A percentile compares a stretch with the other conserved stretches of the same genome.
phyloP scores from a whole-genome alignment of 2,329 filamentous ascomycete genomes.

The Claviceps maximensis region DNA sequence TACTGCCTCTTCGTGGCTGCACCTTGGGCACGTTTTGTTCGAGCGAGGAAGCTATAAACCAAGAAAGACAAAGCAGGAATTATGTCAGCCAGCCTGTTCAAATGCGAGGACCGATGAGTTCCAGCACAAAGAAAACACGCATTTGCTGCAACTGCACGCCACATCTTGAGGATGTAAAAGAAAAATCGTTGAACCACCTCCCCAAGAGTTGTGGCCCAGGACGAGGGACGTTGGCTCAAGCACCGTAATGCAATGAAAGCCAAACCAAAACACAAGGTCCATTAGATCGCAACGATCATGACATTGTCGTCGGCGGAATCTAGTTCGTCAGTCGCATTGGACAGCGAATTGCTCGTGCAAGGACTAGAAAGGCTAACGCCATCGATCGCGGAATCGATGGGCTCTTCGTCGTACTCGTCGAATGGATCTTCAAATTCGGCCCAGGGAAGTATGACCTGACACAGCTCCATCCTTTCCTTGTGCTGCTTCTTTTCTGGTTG shows the following conservation, averaged over 20 bases:
- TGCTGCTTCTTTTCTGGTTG: constrained; percentile 3
- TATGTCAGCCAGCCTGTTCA: constrained; percentile 30
- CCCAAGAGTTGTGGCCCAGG: not conserved
- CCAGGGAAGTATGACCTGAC: constrained; percentile 15
- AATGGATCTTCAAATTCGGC: constrained; percentile 18
- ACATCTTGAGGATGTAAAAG: not conserved
- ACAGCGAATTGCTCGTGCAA: constrained; percentile 5
- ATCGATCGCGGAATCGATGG: constrained; percentile 11
- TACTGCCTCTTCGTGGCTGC: constrained; percentile 78
- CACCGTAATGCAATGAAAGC: not conserved
- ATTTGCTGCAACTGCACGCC: constrained; percentile 8
- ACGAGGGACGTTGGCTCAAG: not conserved
- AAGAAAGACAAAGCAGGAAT: constrained; percentile 12
- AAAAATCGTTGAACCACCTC: not conserved
- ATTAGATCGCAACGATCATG: constrained; percentile 7
- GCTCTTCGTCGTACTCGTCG: constrained; percentile 27
- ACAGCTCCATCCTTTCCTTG: constrained; percentile 15
- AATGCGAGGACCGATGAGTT: constrained; percentile 14
- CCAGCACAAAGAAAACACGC: constrained; percentile 11
- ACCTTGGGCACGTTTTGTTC: constrained; percentile 73
- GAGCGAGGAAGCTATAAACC: constrained; percentile 73
- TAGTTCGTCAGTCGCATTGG: constrained; percentile 10
- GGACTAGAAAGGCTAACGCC: not conserved
- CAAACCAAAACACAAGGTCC: not conserved
- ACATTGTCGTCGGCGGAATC: constrained; percentile 13